A percentile compares a stretch with the other conserved stretches of the same genome.
Evolutionary conservation across 2,329 filamentous ascomycete genomes (phyloP).

Genomic region (Paraphaeosphaeria minitans): DNA sequence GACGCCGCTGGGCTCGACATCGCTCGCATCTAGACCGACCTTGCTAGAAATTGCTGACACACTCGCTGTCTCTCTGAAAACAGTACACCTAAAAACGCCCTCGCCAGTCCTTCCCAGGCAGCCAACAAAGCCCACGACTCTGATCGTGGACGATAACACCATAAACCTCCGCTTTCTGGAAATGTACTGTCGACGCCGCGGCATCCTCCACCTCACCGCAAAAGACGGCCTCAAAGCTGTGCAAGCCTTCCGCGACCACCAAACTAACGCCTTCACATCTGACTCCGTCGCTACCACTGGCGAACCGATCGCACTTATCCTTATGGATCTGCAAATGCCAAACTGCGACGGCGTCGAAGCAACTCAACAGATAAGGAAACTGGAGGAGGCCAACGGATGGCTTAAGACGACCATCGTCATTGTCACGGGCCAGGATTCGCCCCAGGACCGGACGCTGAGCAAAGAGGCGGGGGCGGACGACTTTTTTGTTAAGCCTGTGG

Average conservation of each 20-base stretch:
- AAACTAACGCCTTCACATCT: background rate
- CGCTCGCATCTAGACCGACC: background rate
- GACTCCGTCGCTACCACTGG: background rate
- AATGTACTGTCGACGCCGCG: constrained; percentile 54
- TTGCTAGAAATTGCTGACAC: background rate
- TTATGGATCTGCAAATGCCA: constrained; percentile 52
- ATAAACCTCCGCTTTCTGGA: constrained; percentile 54
- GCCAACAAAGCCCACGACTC: constrained; percentile 28
- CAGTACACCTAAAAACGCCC: background rate
- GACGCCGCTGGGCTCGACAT: background rate
- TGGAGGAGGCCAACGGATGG: constrained; percentile 34
- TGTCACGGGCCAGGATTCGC: constrained; percentile 41
- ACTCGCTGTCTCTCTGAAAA: constrained; percentile 4
- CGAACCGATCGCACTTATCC: constrained; percentile 38
- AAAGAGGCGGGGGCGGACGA: constrained; percentile 37
- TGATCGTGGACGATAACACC: constrained; percentile 54
- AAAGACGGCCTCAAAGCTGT: constrained; percentile 50
- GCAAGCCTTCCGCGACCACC: background rate
- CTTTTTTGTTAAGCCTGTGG: constrained; percentile 42
- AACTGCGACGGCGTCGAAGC: constrained; percentile 46
- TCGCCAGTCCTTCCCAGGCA: background rate
- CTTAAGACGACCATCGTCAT: constrained; percentile 35
- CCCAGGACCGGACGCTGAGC: constrained; percentile 27
- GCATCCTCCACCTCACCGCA: constrained; percentile 45
- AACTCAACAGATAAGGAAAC: constrained; percentile 38